These are phyloP conservation scores for Metschnikowia noctiluminum DNA, from an alignment of 805 yeast species.

Conservation along the genomic window DNA sequence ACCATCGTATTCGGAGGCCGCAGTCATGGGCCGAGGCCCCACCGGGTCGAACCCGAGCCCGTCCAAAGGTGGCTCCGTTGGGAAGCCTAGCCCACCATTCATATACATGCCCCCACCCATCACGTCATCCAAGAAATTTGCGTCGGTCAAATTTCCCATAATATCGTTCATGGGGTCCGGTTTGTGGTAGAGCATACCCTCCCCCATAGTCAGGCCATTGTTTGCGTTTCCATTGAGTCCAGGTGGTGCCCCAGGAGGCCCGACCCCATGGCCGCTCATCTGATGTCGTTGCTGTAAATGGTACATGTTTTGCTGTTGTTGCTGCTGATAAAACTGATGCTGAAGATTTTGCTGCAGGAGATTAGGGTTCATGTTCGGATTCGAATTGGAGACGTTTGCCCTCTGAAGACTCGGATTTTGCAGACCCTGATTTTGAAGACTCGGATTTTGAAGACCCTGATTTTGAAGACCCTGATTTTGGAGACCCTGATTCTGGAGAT, in stretches of 20 bases:
- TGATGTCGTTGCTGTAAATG: constrained; percentile 9
- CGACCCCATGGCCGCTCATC: background rate
- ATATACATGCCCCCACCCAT: background rate
- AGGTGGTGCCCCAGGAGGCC: background rate
- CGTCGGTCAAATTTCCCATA: constrained; percentile 1
- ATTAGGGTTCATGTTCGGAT: no score
- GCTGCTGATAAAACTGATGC: constrained; percentile 5
- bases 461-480: background rate
- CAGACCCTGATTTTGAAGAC: background rate
- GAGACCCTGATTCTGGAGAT: background rate
- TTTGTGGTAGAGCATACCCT: background rate
- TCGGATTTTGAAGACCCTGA: background rate
- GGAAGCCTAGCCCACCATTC: constrained; percentile 4
- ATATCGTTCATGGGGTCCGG: constrained; percentile 1
- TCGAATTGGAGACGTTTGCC: no score
- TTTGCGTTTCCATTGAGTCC: background rate
- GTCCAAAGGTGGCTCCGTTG: constrained; percentile 2
- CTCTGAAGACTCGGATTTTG: background rate
- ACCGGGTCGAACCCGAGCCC: constrained; percentile 4
- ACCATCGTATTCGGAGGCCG: background rate
- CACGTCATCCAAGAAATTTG: constrained; percentile 6
- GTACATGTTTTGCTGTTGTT: constrained; percentile 6
- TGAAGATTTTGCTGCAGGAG: background rate
- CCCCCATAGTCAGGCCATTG: background rate
- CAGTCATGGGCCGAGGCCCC: constrained; percentile 1